These are phyloP conservation scores for Bryum argenteum DNA, from an alignment of 225 moss, liverwort and hornwort genomes.

Conservation along the genomic window DNA sequence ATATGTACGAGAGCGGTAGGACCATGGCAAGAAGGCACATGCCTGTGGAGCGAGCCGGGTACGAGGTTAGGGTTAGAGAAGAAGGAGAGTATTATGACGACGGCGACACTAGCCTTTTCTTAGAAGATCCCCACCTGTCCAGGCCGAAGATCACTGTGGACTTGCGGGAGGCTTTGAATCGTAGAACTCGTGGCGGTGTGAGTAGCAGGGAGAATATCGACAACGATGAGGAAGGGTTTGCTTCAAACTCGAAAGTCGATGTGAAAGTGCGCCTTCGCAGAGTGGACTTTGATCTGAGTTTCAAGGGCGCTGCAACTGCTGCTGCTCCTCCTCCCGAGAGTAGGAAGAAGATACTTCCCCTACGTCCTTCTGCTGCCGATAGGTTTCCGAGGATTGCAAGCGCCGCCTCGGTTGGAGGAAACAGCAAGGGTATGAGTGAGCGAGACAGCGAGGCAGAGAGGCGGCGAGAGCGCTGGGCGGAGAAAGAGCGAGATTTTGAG, in stretches of 20 bases:
- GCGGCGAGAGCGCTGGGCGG: constrained; percentile 55
- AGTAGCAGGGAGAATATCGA: constrained; percentile 10
- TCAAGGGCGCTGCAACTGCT: constrained; percentile 3
- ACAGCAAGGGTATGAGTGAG: constrained; percentile 16
- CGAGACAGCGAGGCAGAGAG: constrained; percentile 42
- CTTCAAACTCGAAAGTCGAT: not conserved
- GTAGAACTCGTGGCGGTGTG: constrained; percentile 20
- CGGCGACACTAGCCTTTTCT: constrained; percentile 39
- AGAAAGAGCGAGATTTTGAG: constrained; percentile 59
- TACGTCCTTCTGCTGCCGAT: not conserved
- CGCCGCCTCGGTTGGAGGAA: constrained; percentile 12
- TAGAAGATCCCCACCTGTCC: constrained; percentile 40
- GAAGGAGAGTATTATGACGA: constrained; percentile 39
- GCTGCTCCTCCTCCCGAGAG: constrained; percentile 12
- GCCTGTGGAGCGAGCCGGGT: constrained; percentile 26
- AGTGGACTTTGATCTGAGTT: constrained; percentile 40
- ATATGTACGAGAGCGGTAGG: constrained; percentile 31
- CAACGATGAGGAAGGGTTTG: too few species aligned
- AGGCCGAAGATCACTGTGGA: constrained; percentile 37
- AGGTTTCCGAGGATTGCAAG: constrained; percentile 29
- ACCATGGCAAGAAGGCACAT: constrained; percentile 52
- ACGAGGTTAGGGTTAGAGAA: constrained; percentile 59
- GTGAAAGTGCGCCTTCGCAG: constrained; percentile 28
- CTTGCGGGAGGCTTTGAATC: constrained; percentile 46
- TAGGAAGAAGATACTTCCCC: constrained; percentile 26